Conservation (phyloP, 306 rosid genomes). For the Cucurbita pepo region DNA sequence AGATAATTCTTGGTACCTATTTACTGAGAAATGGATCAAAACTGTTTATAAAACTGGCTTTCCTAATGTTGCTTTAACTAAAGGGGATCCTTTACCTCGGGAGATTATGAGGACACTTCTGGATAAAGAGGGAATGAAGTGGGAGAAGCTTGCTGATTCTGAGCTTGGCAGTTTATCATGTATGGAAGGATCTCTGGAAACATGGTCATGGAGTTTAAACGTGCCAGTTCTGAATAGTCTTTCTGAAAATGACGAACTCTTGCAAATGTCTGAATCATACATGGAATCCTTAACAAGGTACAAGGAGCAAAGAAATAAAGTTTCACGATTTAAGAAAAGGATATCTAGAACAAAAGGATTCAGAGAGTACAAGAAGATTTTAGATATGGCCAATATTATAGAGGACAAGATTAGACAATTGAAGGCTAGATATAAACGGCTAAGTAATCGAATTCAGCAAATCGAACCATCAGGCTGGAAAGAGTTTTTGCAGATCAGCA, state of each 20-base stretch:
- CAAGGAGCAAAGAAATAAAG: conserved; percentile 80
- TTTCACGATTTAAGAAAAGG: conserved; percentile 75
- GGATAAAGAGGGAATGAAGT: conserved; percentile 68
- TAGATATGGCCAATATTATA: conserved; percentile 35
- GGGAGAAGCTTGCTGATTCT: conserved; percentile 78
- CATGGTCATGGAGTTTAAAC: conserved; percentile 97
- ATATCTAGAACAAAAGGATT: conserved; percentile 69
- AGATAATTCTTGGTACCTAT: conserved; percentile 85
- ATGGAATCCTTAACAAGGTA: conserved; percentile 35
- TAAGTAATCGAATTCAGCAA: conserved; percentile 64
- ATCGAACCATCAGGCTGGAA: conserved; percentile 99
- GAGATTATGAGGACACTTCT: conserved; percentile 75
- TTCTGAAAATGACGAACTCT: conserved; percentile 59
- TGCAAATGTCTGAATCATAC: conserved; percentile 42
- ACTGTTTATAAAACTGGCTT: conserved; percentile 65
- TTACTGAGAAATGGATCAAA: conserved; percentile 82
- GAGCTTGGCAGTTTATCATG: conserved; percentile 64
- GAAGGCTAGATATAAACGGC: conserved; percentile 57
- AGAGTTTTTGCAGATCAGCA: conserved; percentile 87
- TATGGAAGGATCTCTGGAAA: conserved; percentile 84
- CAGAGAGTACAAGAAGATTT: conserved; percentile 60
- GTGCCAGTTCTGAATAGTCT: conserved; percentile 91
- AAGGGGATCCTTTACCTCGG: conserved; percentile 73
- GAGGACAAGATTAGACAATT: conserved; percentile 79
- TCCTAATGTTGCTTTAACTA: conserved; percentile 58